These are phyloP conservation scores for Delitschia confertaspora DNA, from an alignment of 495 filamentous ascomycete genomes.

Conservation along the genomic window DNA sequence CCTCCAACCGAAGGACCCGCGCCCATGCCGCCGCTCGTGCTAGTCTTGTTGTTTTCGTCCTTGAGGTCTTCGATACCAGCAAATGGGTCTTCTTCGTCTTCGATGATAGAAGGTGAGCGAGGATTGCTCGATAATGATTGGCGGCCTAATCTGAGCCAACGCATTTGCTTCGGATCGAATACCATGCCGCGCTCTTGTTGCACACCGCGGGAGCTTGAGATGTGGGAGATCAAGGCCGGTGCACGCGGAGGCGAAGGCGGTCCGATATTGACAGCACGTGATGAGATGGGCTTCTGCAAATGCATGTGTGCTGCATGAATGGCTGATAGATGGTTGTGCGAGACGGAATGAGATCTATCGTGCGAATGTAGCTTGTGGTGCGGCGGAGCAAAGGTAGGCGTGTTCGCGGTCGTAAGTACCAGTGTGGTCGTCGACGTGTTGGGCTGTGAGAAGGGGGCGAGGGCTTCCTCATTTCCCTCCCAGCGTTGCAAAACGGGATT, in stretches of 20 bases:
- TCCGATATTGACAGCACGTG: constrained; percentile 41
- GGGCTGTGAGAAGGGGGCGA: constrained; percentile 56
- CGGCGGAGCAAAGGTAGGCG: constrained; percentile 24
- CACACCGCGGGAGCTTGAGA: constrained; percentile 61
- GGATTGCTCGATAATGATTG: constrained; percentile 21
- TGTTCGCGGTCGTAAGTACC: constrained; percentile 26
- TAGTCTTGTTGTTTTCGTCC: constrained; percentile 43
- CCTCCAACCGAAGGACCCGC: constrained; percentile 6
- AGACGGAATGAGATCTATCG: constrained; percentile 25
- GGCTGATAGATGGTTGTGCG: constrained; percentile 14
- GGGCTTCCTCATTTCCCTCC: constrained; percentile 89
- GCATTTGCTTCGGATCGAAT: constrained; percentile 93
- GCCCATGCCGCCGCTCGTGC: too few species aligned
- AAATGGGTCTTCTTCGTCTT: constrained; percentile 69
- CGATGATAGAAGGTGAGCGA: constrained; percentile 26
- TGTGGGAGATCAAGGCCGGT: constrained; percentile 89
- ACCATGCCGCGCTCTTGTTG: constrained; percentile 94
- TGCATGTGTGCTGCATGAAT: constrained; percentile 40
- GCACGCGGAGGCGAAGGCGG: constrained; percentile 46
- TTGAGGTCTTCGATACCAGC: constrained; percentile 63
- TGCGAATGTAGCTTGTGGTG: constrained; percentile 37
- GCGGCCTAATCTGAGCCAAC: constrained; percentile 62
- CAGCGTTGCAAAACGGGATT: constrained; percentile 76
- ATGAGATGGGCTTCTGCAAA: constrained; percentile 30
- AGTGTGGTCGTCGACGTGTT: constrained; percentile 28